Evolutionary conservation across 441 rosid genomes (phyloP).

Genomic region (Brassica balearica): DNA sequence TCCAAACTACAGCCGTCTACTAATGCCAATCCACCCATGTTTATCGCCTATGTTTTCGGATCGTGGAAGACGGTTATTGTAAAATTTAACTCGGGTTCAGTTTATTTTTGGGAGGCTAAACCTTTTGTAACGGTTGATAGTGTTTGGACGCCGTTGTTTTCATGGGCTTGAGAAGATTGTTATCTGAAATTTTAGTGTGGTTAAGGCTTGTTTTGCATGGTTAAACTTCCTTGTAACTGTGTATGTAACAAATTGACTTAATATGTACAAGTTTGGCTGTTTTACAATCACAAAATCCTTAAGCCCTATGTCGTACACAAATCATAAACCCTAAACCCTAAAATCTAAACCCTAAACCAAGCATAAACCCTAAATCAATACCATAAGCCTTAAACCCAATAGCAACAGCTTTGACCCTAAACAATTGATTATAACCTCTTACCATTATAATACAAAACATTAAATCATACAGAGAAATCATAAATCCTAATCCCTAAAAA

Average conservation of each 20-base stretch:
- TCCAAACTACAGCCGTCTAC: background rate
- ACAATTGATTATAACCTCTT: too few relatives aligned
- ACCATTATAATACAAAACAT: too few relatives aligned
- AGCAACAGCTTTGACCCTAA: too few relatives aligned
- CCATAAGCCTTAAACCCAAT: too few relatives aligned
- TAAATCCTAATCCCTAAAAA: too few relatives aligned
- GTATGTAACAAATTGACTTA: background rate
- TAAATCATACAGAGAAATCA: too few relatives aligned
- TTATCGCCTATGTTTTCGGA: background rate
- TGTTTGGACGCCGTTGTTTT: background rate
- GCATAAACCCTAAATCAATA: too few relatives aligned
- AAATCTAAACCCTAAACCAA: too few relatives aligned
- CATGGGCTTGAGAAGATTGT: background rate
- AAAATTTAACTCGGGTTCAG: too few relatives aligned
- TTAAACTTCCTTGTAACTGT: background rate
- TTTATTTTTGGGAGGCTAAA: background rate
- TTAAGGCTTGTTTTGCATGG: background rate
- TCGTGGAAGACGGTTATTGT: background rate
- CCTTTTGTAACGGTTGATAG: background rate
- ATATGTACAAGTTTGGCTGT: background rate
- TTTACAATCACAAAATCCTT: too few relatives aligned
- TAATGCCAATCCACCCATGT: background rate
- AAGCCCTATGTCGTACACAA: too few relatives aligned
- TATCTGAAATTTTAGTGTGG: background rate
- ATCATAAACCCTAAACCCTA: too few relatives aligned